Evolutionary conservation across 495 filamentous ascomycete species (phyloP).

Genomic region (Sabuloglossum arenarium): DNA sequence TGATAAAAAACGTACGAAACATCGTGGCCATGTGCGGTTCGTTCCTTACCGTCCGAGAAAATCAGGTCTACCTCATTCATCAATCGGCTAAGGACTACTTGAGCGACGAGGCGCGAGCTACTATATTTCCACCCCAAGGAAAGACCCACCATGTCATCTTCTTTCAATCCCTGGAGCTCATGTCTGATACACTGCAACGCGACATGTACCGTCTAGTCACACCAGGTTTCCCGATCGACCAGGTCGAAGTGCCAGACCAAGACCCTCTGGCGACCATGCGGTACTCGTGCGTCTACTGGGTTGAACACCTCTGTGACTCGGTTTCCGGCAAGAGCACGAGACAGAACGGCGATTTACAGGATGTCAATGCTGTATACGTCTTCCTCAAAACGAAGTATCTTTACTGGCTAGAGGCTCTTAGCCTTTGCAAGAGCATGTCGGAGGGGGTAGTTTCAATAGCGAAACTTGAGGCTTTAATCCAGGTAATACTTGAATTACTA

Average conservation of each 20-base stretch:
- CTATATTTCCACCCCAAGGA: neutral
- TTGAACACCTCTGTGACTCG: conserved; percentile 13
- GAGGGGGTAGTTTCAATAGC: conserved; percentile 7
- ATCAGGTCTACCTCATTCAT: neutral
- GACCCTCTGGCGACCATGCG: conserved; percentile 15
- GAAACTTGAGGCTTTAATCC: neutral
- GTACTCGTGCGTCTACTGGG: conserved; percentile 21
- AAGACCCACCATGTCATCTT: neutral
- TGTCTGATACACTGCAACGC: neutral
- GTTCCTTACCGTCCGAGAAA: neutral
- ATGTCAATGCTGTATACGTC: conserved; percentile 3
- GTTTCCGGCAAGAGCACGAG: neutral
- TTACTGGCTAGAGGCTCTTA: conserved; percentile 21
- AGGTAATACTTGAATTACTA: neutral
- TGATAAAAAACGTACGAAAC: neutral
- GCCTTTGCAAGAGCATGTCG: conserved; percentile 13
- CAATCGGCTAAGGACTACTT: neutral
- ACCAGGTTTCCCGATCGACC: conserved; percentile 4
- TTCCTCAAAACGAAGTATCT: conserved; percentile 16
- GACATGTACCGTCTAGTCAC: neutral
- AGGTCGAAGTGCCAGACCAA: conserved; percentile 8
- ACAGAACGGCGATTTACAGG: neutral
- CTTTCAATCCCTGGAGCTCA: neutral
- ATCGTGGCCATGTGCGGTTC: neutral
- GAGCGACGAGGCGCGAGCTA: neutral